Base-by-base conservation (phyloP, 306 rosid species). In the Trifolium dubium region DNA sequence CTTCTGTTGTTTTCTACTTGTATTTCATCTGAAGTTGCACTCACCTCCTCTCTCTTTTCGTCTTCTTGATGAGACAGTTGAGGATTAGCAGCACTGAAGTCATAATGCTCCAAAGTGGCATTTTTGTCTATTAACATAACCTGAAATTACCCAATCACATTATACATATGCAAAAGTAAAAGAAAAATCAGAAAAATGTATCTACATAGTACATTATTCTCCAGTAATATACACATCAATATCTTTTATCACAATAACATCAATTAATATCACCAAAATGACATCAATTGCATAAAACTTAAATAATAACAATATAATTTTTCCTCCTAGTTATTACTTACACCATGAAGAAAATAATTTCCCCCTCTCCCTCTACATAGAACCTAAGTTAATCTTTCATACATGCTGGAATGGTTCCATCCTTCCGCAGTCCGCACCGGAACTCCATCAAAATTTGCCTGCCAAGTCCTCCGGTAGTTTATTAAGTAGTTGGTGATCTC, bases 351-450 rank as follows among this genome's bases (percentile, higher is more conserved):
- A n/a, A n/a, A n/a, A n/a, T n/a, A n/a, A n/a, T n/a, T n/a, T n/a
- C n/a, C n/a, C n/a, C n/a, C n/a, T 37, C 41, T 30, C 32, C 32
- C 2, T 30, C 32, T 3, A 88, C 2, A 84, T 67, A 54, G 91
- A 90, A 62, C 85, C 75, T 37, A 60, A 89, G 85, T 81, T 87
- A 87, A 80, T 90, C 95, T 80, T 88, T 86, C 5, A 90, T 72
- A 79, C 87, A 68, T 66, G 79, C 40, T 49, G 87, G 79, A n/a
- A 90, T 74, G 67, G 92, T 89, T 56, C 98, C 98, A 3, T 93
- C 98, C 90, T 89, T n/a, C n/a, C n/a, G n/a, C n/a, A n/a, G n/a
- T 88, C 65, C 93, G 83, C 55, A 92, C 97, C 81, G 90, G 98
- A 79, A 90, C 93, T 53, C 90, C 96, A 7, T 82, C 88, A 1